Evolutionary conservation across 352 stramenopile species (phyloP).

Genomic region (Phytophthora fragariae): DNA sequence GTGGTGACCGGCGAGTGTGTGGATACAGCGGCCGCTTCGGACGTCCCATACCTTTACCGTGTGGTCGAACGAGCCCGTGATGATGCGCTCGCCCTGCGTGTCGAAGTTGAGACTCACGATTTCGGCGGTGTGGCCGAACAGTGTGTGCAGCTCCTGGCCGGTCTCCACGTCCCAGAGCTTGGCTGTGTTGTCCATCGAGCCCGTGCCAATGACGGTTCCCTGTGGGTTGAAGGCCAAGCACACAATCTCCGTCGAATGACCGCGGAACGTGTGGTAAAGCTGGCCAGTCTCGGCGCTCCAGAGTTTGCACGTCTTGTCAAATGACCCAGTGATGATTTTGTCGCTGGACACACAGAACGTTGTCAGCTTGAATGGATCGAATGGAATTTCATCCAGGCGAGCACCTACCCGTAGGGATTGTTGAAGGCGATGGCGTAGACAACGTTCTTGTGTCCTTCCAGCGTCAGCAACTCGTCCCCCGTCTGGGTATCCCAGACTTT

Average conservation of each 20-base stretch:
- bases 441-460: constrained; percentile 97
- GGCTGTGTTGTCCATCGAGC: constrained; percentile 96
- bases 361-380: constrained; percentile 1
- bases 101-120: constrained; percentile 97
- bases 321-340: constrained; percentile 96
- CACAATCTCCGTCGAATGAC: constrained; percentile 96
- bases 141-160: constrained; percentile 93
- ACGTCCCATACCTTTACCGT: constrained; percentile 95
- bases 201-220: constrained; percentile 91
- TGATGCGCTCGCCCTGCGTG: constrained; percentile 92
- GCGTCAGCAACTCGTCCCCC: constrained; percentile 93
- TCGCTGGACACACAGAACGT: constrained; percentile 45
- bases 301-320: constrained; percentile 97
- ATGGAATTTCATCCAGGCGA: background rate
- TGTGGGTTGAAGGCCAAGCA: constrained; percentile 96
- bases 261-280: constrained; percentile 95
- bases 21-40: constrained; percentile 87
- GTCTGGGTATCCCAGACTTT: constrained; percentile 97
- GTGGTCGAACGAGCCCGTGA: constrained; percentile 96
- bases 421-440: constrained; percentile 98
- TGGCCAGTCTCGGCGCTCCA: constrained; percentile 95
- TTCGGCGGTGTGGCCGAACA: constrained; percentile 95
- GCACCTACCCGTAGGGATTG: constrained; percentile 92
- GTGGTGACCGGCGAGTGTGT: constrained; percentile 93
- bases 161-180: constrained; percentile 97